phyloP scores from a whole-genome alignment of 106 monocot genomes.

The Allium fistulosum region DNA sequence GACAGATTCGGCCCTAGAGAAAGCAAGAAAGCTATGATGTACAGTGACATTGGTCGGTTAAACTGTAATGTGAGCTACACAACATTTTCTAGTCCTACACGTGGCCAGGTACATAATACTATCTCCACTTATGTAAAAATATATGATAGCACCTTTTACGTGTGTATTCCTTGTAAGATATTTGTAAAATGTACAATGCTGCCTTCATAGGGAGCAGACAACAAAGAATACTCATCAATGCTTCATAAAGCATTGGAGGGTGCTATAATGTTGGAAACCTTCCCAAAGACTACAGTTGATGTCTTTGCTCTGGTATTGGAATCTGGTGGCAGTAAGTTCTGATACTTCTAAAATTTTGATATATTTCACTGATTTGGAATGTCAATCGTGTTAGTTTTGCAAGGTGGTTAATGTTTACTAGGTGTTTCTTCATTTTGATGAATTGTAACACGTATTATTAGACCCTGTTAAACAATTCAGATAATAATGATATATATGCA shows the following conservation, averaged over 20 bases:
- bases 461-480: neutral
- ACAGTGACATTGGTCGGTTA: slow-evolving; percentile 73
- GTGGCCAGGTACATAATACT: slow-evolving; percentile 56
- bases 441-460: neutral
- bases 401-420: neutral
- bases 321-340: slow-evolving; percentile 89
- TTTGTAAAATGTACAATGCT: neutral
- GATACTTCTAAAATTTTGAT: too few relatives aligned
- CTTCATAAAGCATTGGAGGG: slow-evolving; percentile 97
- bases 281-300: slow-evolving; percentile 98
- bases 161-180: neutral
- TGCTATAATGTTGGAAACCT: slow-evolving; percentile 70
- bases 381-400: neutral
- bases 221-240: slow-evolving; percentile 75
- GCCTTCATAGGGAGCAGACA: slow-evolving; percentile 46
- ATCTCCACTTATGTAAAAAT: neutral
- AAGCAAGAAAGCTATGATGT: slow-evolving; percentile 98
- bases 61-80: slow-evolving; percentile 91
- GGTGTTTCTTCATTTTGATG: neutral
- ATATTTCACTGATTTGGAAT: neutral
- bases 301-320: slow-evolving; percentile 92
- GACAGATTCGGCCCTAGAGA: slow-evolving; percentile 81
- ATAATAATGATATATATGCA: neutral
- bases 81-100: slow-evolving; percentile 66
- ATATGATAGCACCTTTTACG: neutral